Evolutionary conservation across 2,329 filamentous ascomycete genomes (phyloP).

Genomic region (Trichophyton schoenleinii): DNA sequence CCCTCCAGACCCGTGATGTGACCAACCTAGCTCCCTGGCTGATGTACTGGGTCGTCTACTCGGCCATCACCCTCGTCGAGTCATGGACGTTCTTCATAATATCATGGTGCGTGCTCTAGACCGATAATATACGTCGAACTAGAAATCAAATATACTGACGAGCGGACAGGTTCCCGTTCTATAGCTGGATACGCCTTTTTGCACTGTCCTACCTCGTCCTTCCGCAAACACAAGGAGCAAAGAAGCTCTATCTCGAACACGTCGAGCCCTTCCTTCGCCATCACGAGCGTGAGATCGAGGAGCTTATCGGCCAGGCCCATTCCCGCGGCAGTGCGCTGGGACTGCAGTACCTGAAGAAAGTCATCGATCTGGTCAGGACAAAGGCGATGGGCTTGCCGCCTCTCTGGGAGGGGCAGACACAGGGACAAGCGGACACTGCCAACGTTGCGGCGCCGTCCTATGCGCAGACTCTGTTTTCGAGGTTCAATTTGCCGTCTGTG

Average conservation of each 20-base stretch:
- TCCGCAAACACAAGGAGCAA: constrained; percentile 92
- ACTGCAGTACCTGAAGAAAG: constrained; percentile 59
- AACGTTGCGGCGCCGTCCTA: constrained; percentile 40
- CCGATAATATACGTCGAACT: background rate
- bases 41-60: constrained; percentile 96
- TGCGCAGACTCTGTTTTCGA: constrained; percentile 67
- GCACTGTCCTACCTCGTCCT: constrained; percentile 90
- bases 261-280: constrained; percentile 78
- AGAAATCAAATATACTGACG: background rate
- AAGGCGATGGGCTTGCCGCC: constrained; percentile 68
- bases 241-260: constrained; percentile 69
- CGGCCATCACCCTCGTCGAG: constrained; percentile 67
- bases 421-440: constrained; percentile 28
- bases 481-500: constrained; percentile 71
- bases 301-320: constrained; percentile 72
- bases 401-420: constrained; percentile 35
- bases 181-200: constrained; percentile 75
- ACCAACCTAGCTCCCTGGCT: constrained; percentile 90
- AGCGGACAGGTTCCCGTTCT: constrained; percentile 65
- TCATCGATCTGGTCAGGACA: constrained; percentile 59
- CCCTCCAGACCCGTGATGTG: constrained; percentile 81
- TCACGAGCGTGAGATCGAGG: constrained; percentile 81
- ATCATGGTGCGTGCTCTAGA: constrained; percentile 46
- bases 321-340: constrained; percentile 66
- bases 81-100: constrained; percentile 81